Conservation (phyloP, 805 yeast genomes). For the Nakazawaea ishiwadae region DNA sequence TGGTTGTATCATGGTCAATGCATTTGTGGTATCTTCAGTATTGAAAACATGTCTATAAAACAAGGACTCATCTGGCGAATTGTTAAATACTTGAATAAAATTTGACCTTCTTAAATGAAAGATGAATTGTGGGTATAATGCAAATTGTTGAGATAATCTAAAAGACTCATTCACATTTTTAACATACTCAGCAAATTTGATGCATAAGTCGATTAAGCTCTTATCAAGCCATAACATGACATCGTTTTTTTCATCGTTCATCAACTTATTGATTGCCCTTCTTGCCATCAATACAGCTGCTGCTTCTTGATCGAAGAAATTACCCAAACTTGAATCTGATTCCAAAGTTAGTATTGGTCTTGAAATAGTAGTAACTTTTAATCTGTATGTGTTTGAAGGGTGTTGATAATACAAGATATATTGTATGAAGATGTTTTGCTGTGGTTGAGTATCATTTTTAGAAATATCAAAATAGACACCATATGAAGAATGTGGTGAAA, state of each 20-base stretch:
- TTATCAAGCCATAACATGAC: constrained; percentile 48
- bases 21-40: constrained; percentile 56
- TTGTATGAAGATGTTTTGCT: constrained; percentile 39
- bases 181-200: constrained; percentile 42
- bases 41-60: constrained; percentile 58
- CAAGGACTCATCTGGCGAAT: constrained; percentile 70
- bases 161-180: constrained; percentile 45
- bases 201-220: constrained; percentile 40
- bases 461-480: constrained; percentile 51
- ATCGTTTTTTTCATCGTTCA: constrained; percentile 29
- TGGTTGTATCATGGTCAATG: constrained; percentile 68
- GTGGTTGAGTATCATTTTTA: constrained; percentile 19
- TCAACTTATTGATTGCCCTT: constrained; percentile 40
- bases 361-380: constrained; percentile 57
- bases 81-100: constrained; percentile 61
- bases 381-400: constrained; percentile 48
- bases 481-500: constrained; percentile 55
- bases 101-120: constrained; percentile 65
- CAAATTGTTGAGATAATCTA: constrained; percentile 41
- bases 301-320: constrained; percentile 64
- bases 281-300: constrained; percentile 60
- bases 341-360: constrained; percentile 36
- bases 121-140: constrained; percentile 62
- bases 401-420: constrained; percentile 61
- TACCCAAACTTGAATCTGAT: constrained; percentile 35